Base-by-base conservation (phyloP, 2,329 filamentous ascomycete species). In the Beauveria rudraprayagi region DNA sequence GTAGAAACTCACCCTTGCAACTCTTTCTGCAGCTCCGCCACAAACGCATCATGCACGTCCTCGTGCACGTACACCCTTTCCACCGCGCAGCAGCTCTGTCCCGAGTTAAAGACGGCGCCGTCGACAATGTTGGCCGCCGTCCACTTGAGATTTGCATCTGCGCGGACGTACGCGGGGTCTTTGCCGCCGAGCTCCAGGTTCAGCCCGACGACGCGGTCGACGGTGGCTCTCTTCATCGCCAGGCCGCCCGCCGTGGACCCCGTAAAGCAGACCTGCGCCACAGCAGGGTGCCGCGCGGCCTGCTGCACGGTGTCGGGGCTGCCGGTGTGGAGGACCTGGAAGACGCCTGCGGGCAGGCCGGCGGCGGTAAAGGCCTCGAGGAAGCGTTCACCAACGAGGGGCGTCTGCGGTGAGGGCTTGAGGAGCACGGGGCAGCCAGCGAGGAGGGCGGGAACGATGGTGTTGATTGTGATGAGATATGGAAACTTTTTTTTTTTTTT, bases 391-490 rank as follows among this genome's bases (percentile, higher is more conserved):
- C 85, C 92, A 64, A 96, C 87, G 1, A 92, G 96, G 1, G 93
- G 93, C 1, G 93, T 97, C 75, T 97, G 93, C 14, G 93, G 93
- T 5, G 91, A 96, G 28, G 93, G 93, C 78, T 97, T 97, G 62
- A 97, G 78, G 63, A 97, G 93, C 62, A 97, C 90, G 5, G 89
- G 87, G 76, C 97, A 96, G 46, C 93, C 93, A 34, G 90, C 85
- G 43, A 97, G 82, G 46, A 97, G 80, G n/a, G 93, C 92, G 22
- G 93, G 93, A 64, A 97, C 86, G 62, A 97, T 80, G 10, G 91
- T 92, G 79, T 97, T 97, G 71, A 97, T 84, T 34, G 97, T 84
- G 66, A 93, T 96, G 55, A 97, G 80, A 74, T 96, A 97, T 26
- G 93, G 93, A 71, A 97, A 97, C 91, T 96, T 37, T 16, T 30